Evolutionary conservation across 768 basidiomycete species (phyloP).

Genomic region (Jaapia argillacea): DNA sequence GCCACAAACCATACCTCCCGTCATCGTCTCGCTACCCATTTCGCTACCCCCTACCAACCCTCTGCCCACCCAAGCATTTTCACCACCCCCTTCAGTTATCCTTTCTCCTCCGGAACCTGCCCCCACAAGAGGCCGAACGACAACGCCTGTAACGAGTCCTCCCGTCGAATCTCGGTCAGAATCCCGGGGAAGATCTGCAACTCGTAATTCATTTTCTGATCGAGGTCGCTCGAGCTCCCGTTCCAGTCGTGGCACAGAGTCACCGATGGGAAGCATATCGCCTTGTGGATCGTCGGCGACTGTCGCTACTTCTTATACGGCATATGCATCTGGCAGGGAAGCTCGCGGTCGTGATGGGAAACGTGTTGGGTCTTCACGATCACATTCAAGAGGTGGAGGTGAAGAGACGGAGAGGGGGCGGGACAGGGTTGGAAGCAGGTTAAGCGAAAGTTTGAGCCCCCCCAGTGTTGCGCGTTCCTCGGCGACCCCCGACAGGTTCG

Average conservation of each 20-base stretch:
- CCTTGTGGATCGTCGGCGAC: conserved; percentile 18
- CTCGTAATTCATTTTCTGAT: conserved; percentile 42
- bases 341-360: conserved; percentile 8
- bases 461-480: conserved; percentile 17
- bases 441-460: conserved; percentile 29
- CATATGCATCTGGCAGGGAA: conserved; percentile 4
- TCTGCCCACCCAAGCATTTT: neutral
- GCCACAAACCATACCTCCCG: no score
- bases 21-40: neutral
- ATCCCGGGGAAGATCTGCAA: conserved; percentile 42
- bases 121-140: conserved; percentile 1
- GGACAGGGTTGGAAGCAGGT: conserved; percentile 29
- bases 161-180: conserved; percentile 14
- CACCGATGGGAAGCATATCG: conserved; percentile 24
- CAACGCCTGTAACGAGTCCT: conserved; percentile 17
- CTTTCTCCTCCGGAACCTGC: conserved; percentile 1
- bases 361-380: conserved; percentile 2
- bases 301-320: conserved; percentile 4
- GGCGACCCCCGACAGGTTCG: neutral
- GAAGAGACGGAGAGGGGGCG: conserved; percentile 27
- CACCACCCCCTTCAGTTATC: neutral
- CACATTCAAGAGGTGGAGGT: neutral
- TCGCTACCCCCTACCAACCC: neutral
- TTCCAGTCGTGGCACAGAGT: conserved; percentile 22
- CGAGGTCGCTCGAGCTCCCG: conserved; percentile 35